Evolutionary conservation across 257 asterid genomes (phyloP), one percentile per base, ranked within the genome.

Genomic region (Fraxinus cuspidata): DNA sequence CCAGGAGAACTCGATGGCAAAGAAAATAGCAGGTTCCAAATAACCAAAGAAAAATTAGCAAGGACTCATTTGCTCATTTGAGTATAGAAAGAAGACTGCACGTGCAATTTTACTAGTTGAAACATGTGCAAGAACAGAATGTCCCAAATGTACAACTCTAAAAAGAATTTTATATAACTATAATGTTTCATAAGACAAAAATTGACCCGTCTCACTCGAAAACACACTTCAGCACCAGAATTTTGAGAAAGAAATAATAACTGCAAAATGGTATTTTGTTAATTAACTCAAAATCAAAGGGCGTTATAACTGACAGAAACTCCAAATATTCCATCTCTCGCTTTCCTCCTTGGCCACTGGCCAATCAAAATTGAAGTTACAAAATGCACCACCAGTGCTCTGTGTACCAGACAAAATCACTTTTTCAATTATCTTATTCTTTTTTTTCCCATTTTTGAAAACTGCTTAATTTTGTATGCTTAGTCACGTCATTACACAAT

Each of bases 321-420:
- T 75, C 72, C 83, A 83, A 76, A 83, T 28, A 79, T 75, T 82
- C 80, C 83, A 71, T 78, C 67, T 34, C 32, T 72, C 13, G 7
- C 76, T 49, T 16, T 73, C 21, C 21, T 27, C 69, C 34, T n/a
- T n/a, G n/a, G n/a, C n/a, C n/a, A n/a, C n/a, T 25, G n/a, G 19
- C 69, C 34, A 29, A 23, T 31, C 67, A 42, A 40, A 40, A 51
- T 23, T 73, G 23, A 71, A 77, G 63, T 42, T 72, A 71, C 42
- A 28, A 60, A 79, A 70, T 65, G 74, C 77, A 49, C 63, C 68
- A 56, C 47, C 75, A 72, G 56, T 56, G 51, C 73, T 66, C 23
- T 56, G 71, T 70, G 72, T 15, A 78, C 40, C 78, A 74, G 83
- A 84, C 84, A 84, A 81, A 81, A 44, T 15, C 35, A 76, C 78